Conservation (phyloP, 345 rosid genomes). For the Populus alba region DNA sequence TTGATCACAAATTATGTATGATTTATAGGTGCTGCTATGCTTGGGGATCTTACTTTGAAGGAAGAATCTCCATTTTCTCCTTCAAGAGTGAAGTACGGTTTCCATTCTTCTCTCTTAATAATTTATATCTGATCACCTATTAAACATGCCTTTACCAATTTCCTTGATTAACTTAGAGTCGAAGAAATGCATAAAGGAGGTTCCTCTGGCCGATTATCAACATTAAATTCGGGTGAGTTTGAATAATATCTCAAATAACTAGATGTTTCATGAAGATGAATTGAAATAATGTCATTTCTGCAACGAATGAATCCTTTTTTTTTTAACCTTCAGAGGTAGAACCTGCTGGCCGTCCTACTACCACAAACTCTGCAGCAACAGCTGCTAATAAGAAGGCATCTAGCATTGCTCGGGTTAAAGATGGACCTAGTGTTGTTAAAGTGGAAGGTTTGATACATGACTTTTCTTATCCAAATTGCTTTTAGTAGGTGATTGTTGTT, state of each 20-base stretch:
- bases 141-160: constrained; percentile 21
- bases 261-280: background rate
- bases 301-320: constrained; percentile 7
- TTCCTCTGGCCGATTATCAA: constrained; percentile 44
- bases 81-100: constrained; percentile 81
- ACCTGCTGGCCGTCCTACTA: constrained; percentile 36
- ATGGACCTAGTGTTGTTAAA: constrained; percentile 35
- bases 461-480: background rate
- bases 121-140: constrained; percentile 5
- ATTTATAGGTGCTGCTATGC: constrained; percentile 41
- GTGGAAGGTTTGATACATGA: constrained; percentile 34
- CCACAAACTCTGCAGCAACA: constrained; percentile 31
- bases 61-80: constrained; percentile 84
- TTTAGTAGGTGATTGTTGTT: background rate
- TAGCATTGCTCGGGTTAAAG: constrained; percentile 39
- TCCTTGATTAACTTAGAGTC: constrained; percentile 46
- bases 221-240: constrained; percentile 39
- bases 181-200: constrained; percentile 75
- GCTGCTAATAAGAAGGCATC: constrained; percentile 43
- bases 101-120: constrained; percentile 18
- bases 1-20: constrained; percentile 12
- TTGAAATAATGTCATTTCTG: background rate
- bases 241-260: constrained; percentile 1
- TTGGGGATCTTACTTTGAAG: constrained; percentile 63
- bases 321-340: constrained; percentile 38